phyloP scores from a whole-genome alignment of 495 filamentous ascomycete species.

The Neurospora tetrasperma region DNA sequence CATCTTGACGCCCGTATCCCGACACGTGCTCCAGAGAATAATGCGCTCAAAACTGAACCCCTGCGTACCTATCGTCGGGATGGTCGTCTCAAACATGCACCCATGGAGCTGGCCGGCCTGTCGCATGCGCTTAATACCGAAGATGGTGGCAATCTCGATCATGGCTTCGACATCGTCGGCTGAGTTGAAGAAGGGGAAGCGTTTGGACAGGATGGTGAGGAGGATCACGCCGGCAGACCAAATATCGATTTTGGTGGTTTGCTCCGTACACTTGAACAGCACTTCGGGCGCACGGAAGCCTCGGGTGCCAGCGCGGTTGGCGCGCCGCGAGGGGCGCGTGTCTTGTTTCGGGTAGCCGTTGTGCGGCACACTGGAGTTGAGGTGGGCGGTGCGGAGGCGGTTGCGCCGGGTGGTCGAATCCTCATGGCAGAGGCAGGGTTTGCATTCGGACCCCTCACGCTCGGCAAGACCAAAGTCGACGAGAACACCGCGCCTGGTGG shows the following conservation, averaged over 20 bases:
- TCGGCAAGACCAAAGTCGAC: slow-evolving; percentile 97
- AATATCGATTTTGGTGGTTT: slow-evolving; percentile 93
- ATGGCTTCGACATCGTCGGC: slow-evolving; percentile 93
- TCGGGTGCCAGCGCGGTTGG: slow-evolving; percentile 91
- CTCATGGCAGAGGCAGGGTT: slow-evolving; percentile 62
- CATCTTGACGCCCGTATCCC: slow-evolving; percentile 38
- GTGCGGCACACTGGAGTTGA: slow-evolving; percentile 38
- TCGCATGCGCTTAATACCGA: slow-evolving; percentile 77
- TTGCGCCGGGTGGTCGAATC: slow-evolving; percentile 26
- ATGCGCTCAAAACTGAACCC: slow-evolving; percentile 88
- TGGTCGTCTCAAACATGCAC: slow-evolving; percentile 74
- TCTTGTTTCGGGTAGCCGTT: slow-evolving; percentile 78
- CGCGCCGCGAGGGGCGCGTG: slow-evolving; percentile 72
- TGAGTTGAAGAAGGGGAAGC: slow-evolving; percentile 97
- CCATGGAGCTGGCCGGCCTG: slow-evolving; percentile 74
- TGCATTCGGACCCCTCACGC: slow-evolving; percentile 61
- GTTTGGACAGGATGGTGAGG: slow-evolving; percentile 74
- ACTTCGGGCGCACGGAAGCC: slow-evolving; percentile 96
- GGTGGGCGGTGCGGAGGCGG: slow-evolving; percentile 29
- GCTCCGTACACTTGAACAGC: slow-evolving; percentile 91
- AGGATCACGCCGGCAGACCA: slow-evolving; percentile 96
- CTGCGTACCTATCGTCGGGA: slow-evolving; percentile 75
- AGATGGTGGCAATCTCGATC: slow-evolving; percentile 93
- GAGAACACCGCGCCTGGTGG: slow-evolving; percentile 71
- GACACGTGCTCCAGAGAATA: slow-evolving; percentile 77